Base-by-base conservation (phyloP, 2,329 filamentous ascomycete genomes). In the Sporothrix dimorphospora region DNA sequence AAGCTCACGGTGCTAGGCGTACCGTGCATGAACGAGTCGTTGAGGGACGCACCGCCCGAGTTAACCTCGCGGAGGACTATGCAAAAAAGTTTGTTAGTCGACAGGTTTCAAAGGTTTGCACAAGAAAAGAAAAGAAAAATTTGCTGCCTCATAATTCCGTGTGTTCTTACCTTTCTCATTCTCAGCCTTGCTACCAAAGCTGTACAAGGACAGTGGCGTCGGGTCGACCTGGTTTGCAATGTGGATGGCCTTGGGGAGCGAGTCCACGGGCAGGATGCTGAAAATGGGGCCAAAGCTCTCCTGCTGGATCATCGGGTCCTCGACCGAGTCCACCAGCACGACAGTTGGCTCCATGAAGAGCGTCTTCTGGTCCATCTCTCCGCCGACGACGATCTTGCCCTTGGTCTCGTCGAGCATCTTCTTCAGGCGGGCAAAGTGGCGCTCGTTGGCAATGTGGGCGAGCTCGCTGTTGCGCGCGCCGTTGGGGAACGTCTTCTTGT, bases 211-310 rank as follows among this genome's bases (percentile, higher is more conserved):
- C 53, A 99, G 85, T 0, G 96, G 94, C 0, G 94, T 98, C 69
- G 90, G 87, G 81, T 97, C 91, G 66, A 98, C 88, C 71, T 88
- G 83, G 80, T 97, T 95, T 74, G 93, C 93, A 75, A 94, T 89
- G 51, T 86, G 86, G 79, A 98, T 94, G 67, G 94, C 95, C 78
- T 97, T 89, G 75, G 97, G 92, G n/a, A 98, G 85, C 76, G 89
- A 87, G 75, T 93, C 88, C 71, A 94, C 91, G 0, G 94, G 87
- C 70, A 97, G 83, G 74, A 98, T 89, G 74, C 93, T 91, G 76
- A 97, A 94, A 73, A 97, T 86, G n/a, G 96, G 96, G 7, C 95
- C 96, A 79, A 99, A 99, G 57, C 91, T 93, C 83, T 99, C 96
- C 75, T 97, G 89, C 30, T 84, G 83, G 78, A 98, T 87, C 81